Evolutionary conservation across 75 land plant species (phyloP).

Genomic region (Gnetum montanum): DNA sequence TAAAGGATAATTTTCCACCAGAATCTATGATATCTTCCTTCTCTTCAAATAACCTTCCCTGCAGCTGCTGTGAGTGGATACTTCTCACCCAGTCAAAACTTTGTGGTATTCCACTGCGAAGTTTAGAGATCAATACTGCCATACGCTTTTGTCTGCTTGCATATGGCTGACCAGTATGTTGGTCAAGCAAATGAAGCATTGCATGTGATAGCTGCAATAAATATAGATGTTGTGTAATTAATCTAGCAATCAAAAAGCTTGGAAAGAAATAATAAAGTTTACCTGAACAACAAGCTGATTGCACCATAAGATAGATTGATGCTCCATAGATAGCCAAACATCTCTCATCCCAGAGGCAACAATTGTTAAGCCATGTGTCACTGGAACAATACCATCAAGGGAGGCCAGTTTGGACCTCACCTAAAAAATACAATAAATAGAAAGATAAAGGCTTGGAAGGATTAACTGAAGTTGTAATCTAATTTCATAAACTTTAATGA

Average conservation of each 20-base stretch:
- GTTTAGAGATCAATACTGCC: conserved; percentile 58
- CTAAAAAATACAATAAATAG: conserved; percentile 24
- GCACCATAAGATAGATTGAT: conserved; percentile 94
- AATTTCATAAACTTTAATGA: too few relatives aligned
- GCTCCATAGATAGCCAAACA: conserved; percentile 95
- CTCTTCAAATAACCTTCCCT: conserved; percentile 1
- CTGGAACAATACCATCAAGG: conserved; percentile 87
- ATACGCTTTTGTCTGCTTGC: conserved; percentile 50
- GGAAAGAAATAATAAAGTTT: neutral
- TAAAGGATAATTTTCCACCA: too few relatives aligned
- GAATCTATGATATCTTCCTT: conserved; percentile 3
- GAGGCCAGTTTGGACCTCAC: conserved; percentile 81
- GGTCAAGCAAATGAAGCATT: conserved; percentile 69
- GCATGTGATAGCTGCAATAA: conserved; percentile 75
- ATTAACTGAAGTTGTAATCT: too few relatives aligned
- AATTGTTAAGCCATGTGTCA: conserved; percentile 76
- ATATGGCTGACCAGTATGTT: conserved; percentile 58
- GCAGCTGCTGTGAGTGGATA: conserved; percentile 4
- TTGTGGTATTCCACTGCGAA: conserved; percentile 78
- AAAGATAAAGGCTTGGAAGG: neutral
- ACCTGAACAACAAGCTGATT: conserved; percentile 96
- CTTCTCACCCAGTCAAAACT: conserved; percentile 50
- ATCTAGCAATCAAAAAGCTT: neutral
- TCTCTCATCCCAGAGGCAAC: conserved; percentile 85
- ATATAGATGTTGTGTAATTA: neutral